Evolutionary conservation across 441 rosid species (phyloP).

Genomic region (Jatropha multifida): DNA sequence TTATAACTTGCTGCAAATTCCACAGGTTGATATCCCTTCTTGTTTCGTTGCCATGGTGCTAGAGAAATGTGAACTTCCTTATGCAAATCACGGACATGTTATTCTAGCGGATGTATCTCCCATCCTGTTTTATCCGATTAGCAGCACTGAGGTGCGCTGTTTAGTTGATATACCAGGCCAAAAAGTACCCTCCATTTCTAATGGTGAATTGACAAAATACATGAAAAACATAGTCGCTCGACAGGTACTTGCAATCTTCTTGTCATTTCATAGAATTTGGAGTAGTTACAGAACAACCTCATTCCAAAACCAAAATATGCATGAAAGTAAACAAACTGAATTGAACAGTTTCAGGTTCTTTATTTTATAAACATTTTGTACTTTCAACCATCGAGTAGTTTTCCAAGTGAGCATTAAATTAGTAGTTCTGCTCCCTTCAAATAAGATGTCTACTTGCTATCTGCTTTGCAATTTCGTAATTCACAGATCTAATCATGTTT

Average conservation of each 20-base stretch:
- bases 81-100: conserved; percentile 73
- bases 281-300: too few species aligned
- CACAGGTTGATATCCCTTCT: conserved; percentile 82
- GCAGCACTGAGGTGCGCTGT: conserved; percentile 80
- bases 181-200: conserved; percentile 83
- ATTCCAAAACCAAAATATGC: too few species aligned
- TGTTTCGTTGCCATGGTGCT: conserved; percentile 80
- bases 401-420: too few species aligned
- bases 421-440: too few species aligned
- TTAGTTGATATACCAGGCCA: conserved; percentile 87
- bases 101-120: conserved; percentile 81
- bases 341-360: too few species aligned
- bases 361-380: too few species aligned
- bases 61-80: conserved; percentile 78
- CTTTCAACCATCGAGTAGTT: too few species aligned
- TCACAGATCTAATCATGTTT: too few species aligned
- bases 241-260: conserved; percentile 41
- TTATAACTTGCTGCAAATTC: not conserved
- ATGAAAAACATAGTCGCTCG: conserved; percentile 78
- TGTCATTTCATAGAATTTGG: too few species aligned
- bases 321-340: too few species aligned
- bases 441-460: too few species aligned
- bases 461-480: too few species aligned
- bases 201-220: conserved; percentile 72
- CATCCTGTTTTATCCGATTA: conserved; percentile 72